Conservation (phyloP, 108 stramenopile species). For the Cylindrotheca closterium region DNA sequence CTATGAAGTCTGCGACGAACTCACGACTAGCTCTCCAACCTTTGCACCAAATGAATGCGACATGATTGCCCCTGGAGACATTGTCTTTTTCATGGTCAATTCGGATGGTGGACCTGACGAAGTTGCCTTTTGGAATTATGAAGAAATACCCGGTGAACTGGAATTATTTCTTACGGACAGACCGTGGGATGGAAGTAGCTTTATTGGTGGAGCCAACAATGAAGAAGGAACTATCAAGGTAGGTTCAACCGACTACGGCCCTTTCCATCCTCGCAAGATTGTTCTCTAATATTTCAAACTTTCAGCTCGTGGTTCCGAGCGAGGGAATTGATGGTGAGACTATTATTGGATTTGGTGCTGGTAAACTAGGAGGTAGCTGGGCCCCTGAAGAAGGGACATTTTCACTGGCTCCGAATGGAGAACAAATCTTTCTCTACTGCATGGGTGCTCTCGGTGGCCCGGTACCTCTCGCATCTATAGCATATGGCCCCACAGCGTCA, state of each 20-base stretch:
- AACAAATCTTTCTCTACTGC: background rate
- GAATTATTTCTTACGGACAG: slow-evolving; percentile 49
- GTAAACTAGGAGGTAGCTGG: background rate
- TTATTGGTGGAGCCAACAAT: slow-evolving; percentile 12
- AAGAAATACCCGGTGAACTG: slow-evolving; percentile 27
- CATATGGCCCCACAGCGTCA: background rate
- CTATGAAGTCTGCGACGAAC: slow-evolving; percentile 23
- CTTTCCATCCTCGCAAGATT: too few relatives aligned
- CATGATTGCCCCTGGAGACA: slow-evolving; percentile 25
- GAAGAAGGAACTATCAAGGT: slow-evolving; percentile 34
- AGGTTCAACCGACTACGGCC: too few relatives aligned
- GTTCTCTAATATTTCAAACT: too few relatives aligned
- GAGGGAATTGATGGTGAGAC: background rate
- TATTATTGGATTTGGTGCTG: background rate
- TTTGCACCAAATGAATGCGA: slow-evolving; percentile 24
- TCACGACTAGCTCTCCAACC: slow-evolving; percentile 31
- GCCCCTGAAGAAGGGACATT: background rate
- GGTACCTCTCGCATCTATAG: background rate
- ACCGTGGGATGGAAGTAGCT: slow-evolving; percentile 35
- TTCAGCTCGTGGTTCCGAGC: background rate
- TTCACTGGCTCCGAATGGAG: background rate
- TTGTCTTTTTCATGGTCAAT: slow-evolving; percentile 26
- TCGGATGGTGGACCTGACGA: slow-evolving; percentile 19
- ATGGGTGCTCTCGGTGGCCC: background rate
- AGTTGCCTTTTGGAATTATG: slow-evolving; percentile 37